Base-by-base conservation (phyloP, 306 rosid species). In the Vigna mungo region DNA sequence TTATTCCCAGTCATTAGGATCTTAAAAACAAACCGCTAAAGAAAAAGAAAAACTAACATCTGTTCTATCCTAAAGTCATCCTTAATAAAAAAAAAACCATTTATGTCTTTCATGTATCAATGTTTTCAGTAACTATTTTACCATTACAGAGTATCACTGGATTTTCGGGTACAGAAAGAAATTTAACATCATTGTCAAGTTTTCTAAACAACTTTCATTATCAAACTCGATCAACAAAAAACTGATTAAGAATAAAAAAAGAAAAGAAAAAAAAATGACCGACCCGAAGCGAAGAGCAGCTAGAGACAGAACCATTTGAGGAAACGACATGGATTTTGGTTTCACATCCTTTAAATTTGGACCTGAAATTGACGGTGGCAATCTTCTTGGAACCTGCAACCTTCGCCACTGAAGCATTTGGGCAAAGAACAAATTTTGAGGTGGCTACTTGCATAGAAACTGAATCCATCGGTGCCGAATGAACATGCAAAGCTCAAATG, bases 231-330 rank as follows among this genome's bases (percentile, higher is more conserved):
- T 44, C 49, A 44, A 44, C 49, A 44, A 3, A 44, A 13, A 44
- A 10, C 12, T 12, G 13, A 1, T 10, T 7, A 21, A 44, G 11
- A 6, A 13, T 9, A 1, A 16, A 41, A 21, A 15, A n/a, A n/a
- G 0, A 11, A 76, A 15, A 5, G 55, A 36, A 3, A 67, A 43
- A 20, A 27, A 32, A 1, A 58, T 2, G 13, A 85, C 93, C 74
- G 18, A 93, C 91, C 90, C 78, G 77, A 48, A 36, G 79, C 1
- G 90, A 87, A 82, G 85, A 51, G 47, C 82, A 74, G 62, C 66
- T 55, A 81, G 87, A 73, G 64, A 73, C 88, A 46, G 90, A 85
- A 71, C 91, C 90, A 72, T 87, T 87, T 23, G 86, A 61, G 15
- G 86, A 84, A 65, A 89, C 7, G 21, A 86, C 88, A 51, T 49